Percentiles rank a stretch among this genome's conserved stretches.
Conservation (phyloP, 257 asterid species). For the Nicotiana paniculata region DNA sequence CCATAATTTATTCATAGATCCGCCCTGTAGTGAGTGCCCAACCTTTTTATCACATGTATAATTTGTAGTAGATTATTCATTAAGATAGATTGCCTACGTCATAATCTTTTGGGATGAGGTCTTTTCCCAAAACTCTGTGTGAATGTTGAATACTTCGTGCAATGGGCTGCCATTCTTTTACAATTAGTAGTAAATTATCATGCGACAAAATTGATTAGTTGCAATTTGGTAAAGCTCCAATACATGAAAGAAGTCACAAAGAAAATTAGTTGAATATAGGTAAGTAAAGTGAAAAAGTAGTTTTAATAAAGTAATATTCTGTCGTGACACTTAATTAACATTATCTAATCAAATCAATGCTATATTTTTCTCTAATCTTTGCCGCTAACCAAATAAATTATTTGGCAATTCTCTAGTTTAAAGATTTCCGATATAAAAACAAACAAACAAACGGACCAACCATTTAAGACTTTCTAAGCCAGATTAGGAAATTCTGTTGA, state of each 20-base stretch:
- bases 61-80: too few species aligned
- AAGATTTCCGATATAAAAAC: conserved; percentile 5
- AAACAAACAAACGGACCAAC: conserved; percentile 2
- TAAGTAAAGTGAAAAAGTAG: conserved; percentile 6
- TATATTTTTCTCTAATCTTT: neutral
- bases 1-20: too few species aligned
- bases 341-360: neutral
- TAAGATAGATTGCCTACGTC: rapidly evolving
- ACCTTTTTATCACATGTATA: too few species aligned
- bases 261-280: too few species aligned
- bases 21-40: too few species aligned
- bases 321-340: conserved; percentile 6
- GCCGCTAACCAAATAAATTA: neutral
- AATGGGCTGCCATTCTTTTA: too few species aligned
- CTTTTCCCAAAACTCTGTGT: too few species aligned
- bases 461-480: neutral
- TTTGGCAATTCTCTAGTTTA: neutral
- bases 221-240: neutral
- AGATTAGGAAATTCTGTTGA: neutral
- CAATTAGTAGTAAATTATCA: too few species aligned
- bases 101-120: rapidly evolving
- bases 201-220: neutral
- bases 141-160: too few species aligned
- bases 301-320: conserved; percentile 13
- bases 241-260: too few species aligned